Percentiles rank a stretch among this genome's conserved stretches.
Conservation (phyloP, 1,139 yeast species). For the Candida sanyaensis region DNA sequence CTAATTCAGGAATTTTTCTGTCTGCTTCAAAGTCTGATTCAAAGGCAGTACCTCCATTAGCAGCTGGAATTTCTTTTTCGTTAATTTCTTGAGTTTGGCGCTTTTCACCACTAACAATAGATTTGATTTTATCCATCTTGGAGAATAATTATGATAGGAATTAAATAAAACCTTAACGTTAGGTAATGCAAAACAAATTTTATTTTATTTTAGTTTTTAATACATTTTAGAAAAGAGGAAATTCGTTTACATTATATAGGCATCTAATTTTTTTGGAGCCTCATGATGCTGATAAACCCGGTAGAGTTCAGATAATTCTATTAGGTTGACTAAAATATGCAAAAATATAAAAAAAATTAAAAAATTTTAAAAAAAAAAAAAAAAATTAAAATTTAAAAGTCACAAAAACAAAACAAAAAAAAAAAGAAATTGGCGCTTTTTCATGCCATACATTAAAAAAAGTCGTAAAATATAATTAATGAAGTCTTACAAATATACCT, state of each 20-base stretch:
- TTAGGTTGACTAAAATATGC: neutral
- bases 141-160: neutral
- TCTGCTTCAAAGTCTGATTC: constrained; percentile 24
- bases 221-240: neutral
- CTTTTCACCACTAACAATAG: constrained; percentile 14
- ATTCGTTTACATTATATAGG: neutral
- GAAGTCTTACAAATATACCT: no score
- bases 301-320: neutral
- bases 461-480: no score
- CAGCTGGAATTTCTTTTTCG: constrained; percentile 1
- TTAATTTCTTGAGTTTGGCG: neutral
- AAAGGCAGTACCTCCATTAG: neutral
- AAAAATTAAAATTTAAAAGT: neutral
- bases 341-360: neutral
- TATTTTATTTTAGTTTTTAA: neutral
- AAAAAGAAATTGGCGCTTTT: no score
- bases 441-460: no score
- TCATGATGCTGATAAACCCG: neutral
- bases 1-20: constrained; percentile 18
- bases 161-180: neutral
- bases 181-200: neutral
- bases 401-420: neutral
- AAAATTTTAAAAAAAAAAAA: neutral
- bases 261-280: neutral
- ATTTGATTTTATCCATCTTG: constrained; percentile 22